Evolutionary conservation across 2,329 filamentous ascomycete species (phyloP).

Genomic region (Colletotrichum musicola): DNA sequence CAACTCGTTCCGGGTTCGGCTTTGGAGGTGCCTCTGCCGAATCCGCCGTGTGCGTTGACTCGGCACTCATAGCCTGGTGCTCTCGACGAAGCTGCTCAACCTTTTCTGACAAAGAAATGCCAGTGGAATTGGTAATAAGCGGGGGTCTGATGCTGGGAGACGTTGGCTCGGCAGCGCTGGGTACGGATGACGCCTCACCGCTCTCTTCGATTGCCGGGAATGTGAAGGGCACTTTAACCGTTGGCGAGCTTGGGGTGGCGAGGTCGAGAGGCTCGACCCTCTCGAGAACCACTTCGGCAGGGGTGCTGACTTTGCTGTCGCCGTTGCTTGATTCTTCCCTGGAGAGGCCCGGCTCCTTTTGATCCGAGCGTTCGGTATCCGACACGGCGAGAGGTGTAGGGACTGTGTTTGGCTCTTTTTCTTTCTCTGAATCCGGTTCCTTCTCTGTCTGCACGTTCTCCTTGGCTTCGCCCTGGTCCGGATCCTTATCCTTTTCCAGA

Average conservation of each 20-base stretch:
- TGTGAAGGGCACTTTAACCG: slow-evolving; percentile 40
- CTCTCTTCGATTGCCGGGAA: slow-evolving; percentile 27
- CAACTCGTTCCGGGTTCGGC: slow-evolving; percentile 49
- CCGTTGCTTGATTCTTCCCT: slow-evolving; percentile 45
- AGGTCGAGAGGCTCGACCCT: slow-evolving; percentile 65
- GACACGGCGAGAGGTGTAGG: neutral
- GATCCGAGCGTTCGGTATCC: slow-evolving; percentile 14
- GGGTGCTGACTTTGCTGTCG: slow-evolving; percentile 47
- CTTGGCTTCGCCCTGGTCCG: neutral
- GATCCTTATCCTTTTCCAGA: slow-evolving; percentile 35
- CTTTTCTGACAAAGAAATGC: slow-evolving; percentile 56
- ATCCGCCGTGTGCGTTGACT: slow-evolving; percentile 44
- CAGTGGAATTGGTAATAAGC: slow-evolving; percentile 26
- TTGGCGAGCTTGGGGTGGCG: slow-evolving; percentile 54
- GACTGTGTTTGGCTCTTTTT: neutral
- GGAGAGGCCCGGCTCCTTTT: slow-evolving; percentile 8
- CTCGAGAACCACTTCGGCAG: slow-evolving; percentile 55
- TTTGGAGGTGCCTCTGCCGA: slow-evolving; percentile 42
- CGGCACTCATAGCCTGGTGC: slow-evolving; percentile 53
- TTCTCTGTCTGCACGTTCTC: neutral
- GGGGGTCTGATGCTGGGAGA: slow-evolving; percentile 14
- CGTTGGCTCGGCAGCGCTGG: slow-evolving; percentile 7
- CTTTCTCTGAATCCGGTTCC: neutral
- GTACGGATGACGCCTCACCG: neutral
- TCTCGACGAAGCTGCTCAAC: slow-evolving; percentile 66